Evolutionary conservation across 1,284 basidiomycete species (phyloP).

Genomic region (Nidula niveotomentosa): DNA sequence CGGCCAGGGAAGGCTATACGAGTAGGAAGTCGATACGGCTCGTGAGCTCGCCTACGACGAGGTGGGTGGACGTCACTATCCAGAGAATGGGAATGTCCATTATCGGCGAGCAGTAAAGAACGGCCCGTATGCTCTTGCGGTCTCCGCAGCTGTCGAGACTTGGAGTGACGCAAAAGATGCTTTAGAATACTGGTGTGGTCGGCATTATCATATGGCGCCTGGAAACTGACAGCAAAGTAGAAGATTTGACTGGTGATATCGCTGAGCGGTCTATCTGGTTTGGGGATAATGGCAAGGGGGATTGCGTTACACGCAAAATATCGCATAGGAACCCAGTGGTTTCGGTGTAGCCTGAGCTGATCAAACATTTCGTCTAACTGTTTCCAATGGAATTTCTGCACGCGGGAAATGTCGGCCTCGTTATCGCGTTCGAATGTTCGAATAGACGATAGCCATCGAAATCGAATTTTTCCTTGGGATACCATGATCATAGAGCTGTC

Average conservation of each 20-base stretch:
- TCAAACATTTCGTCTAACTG: slow-evolving; percentile 9
- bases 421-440: slow-evolving; percentile 10
- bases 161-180: no score
- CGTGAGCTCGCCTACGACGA: background rate
- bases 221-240: no score
- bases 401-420: slow-evolving; percentile 12
- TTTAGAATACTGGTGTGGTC: no score
- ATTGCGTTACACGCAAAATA: background rate
- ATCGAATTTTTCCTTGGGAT: slow-evolving; percentile 26
- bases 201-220: no score
- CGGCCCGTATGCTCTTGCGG: no score
- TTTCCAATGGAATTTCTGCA: slow-evolving; percentile 18
- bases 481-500: slow-evolving; percentile 20
- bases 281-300: background rate
- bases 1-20: background rate
- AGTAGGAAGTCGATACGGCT: background rate
- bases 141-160: no score
- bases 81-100: no score
- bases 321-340: background rate
- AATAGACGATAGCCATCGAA: slow-evolving; percentile 17
- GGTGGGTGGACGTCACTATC: background rate
- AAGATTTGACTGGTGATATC: background rate
- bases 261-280: background rate
- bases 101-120: no score
- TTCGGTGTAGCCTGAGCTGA: background rate